Evolutionary conservation across 2,329 filamentous ascomycete species (phyloP), one percentile per base, ranked within the genome.

Genomic region (Paraphaeosphaeria sporulosa): DNA sequence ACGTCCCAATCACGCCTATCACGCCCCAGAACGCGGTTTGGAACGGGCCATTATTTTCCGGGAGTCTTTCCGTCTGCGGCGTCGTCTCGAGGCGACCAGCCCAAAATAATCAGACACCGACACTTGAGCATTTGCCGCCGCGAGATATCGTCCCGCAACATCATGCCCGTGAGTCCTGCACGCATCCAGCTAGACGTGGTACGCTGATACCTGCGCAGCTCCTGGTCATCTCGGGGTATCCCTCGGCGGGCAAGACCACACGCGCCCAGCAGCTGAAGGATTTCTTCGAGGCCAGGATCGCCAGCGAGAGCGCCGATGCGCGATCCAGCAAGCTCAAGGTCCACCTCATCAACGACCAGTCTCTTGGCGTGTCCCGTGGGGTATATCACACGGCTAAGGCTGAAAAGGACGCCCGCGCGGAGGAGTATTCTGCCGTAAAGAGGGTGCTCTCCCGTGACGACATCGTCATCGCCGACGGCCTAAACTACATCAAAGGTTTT

Each of bases 401-500:
- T 1, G 92, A 96, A 74, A 96, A 96, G 76, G 90, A 94, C 79
- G 92, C 91, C 1, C 87, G 92, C 27, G 92, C 92, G 1, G 84
- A 87, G 44, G 83, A 92, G 57, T 92, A 91, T 75, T 92, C 86
- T 61, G 91, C 92, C 61, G 89, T 94, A 48, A 94, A 94, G 82
- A 85, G 92, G 46, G 85, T 89, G 51, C 83, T 96, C 32, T 88
- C 86, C 61, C 85, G 88, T 58, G 87, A 87, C 70, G 90, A 92
- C 71, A 88, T 96, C 59, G 90, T 95, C 55, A 87, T 96, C 49
- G 86, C 93, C 17, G 92, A 96, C 74, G 88, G 89, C 1, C 81
- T 92, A 61, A 95, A 95, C 78, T 96, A 95, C 79, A 96, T 96
- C 80, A 95, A 95, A 77, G 92, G 92, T 40, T 95, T 91, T 86